phyloP scores from a whole-genome alignment of 768 basidiomycete genomes.

The Mycena crocata region DNA sequence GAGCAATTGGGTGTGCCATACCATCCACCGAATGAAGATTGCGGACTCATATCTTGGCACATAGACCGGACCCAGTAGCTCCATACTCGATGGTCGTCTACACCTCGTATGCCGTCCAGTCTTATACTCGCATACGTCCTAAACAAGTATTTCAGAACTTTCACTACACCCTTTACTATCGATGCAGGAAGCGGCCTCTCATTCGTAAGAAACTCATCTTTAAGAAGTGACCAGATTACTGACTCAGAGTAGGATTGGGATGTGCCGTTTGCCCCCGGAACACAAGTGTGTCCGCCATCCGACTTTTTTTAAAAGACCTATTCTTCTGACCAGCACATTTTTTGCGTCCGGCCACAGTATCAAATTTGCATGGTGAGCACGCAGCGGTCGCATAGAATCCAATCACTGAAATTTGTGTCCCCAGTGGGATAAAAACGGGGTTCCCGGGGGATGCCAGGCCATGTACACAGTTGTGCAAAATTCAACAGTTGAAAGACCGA shows the following conservation, averaged over 20 bases:
- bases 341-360: conserved; percentile 45
- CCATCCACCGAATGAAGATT: background rate
- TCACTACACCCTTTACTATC: conserved; percentile 56
- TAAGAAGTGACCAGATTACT: background rate
- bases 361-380: conserved; percentile 67
- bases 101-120: conserved; percentile 52
- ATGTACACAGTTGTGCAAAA: conserved; percentile 61
- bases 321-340: background rate
- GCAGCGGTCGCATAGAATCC: background rate
- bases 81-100: conserved; percentile 65
- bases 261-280: conserved; percentile 63
- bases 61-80: conserved; percentile 57
- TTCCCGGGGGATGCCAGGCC: conserved; percentile 64
- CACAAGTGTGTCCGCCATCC: conserved; percentile 41
- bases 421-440: conserved; percentile 59
- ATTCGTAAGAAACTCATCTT: conserved; percentile 40
- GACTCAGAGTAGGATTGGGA: conserved; percentile 53
- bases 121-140: background rate
- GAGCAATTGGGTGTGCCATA: conserved; percentile 20
- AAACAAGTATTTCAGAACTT: conserved; percentile 44
- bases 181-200: conserved; percentile 48
- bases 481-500: conserved; percentile 44
- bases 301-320: background rate
- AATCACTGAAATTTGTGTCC: background rate
- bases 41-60: background rate